phyloP scores from a whole-genome alignment of 1,284 basidiomycete species.

The Leccinum solheimii region DNA sequence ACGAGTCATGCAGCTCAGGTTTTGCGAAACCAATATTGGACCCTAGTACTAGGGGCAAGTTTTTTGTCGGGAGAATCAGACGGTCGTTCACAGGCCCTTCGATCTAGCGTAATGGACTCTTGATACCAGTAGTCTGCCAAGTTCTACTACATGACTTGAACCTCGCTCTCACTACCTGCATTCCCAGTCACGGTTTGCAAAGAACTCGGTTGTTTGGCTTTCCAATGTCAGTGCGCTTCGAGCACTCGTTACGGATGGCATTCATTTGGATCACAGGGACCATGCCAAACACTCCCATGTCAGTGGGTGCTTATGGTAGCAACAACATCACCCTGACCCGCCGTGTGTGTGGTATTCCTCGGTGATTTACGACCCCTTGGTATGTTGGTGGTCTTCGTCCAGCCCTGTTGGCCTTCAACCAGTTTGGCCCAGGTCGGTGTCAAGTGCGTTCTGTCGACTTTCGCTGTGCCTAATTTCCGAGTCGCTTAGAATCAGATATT shows the following conservation, averaged over 20 bases:
- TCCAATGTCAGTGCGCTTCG: background rate
- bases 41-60: background rate
- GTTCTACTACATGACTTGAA: background rate
- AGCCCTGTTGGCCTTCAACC: background rate
- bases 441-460: background rate
- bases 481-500: background rate
- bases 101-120: background rate
- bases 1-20: background rate
- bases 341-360: too few species aligned
- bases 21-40: background rate
- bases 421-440: background rate
- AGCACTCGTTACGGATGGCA: background rate
- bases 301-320: background rate
- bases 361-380: too few species aligned
- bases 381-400: too few species aligned
- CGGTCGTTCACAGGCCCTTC: background rate
- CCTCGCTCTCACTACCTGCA: background rate
- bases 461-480: background rate
- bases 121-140: background rate
- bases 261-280: background rate
- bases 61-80: background rate
- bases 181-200: background rate
- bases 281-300: constrained; percentile 1
- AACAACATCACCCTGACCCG: too few species aligned
- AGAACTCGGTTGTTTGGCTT: background rate